These are phyloP conservation scores for Isatis tinctoria DNA, from an alignment of 345 rosid species.

Conservation along the genomic window DNA sequence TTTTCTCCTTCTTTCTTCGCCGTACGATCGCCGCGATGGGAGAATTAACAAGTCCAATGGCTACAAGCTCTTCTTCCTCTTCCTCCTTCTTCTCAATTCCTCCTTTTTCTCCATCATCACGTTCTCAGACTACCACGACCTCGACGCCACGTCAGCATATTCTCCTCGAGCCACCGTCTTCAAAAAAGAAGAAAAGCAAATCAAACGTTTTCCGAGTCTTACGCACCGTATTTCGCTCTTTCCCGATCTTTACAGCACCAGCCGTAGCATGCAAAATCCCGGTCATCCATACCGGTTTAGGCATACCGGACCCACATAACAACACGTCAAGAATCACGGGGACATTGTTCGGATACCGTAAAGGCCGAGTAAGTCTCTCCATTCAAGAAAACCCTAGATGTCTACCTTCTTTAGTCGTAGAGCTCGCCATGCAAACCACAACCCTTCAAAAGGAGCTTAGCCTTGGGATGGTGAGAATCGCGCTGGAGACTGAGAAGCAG, in stretches of 20 bases:
- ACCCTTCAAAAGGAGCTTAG: conserved; percentile 41
- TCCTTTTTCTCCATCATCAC: conserved; percentile 2
- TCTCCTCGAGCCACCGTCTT: conserved; percentile 45
- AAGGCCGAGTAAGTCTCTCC: conserved; percentile 39
- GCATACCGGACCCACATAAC: conserved; percentile 24
- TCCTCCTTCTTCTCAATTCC: conserved; percentile 2
- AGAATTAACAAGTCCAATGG: conserved; percentile 4
- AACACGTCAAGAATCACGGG: conserved; percentile 38
- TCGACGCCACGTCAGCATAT: conserved; percentile 11
- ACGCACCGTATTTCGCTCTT: conserved; percentile 64
- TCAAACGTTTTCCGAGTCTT: conserved; percentile 44
- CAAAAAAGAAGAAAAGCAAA: conserved; percentile 36
- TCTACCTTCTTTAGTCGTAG: conserved; percentile 39
- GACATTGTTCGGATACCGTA: conserved; percentile 47
- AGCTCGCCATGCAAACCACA: conserved; percentile 42
- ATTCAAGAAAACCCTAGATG: conserved; percentile 41
- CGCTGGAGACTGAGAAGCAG: conserved; percentile 45
- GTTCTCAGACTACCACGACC: background rate
- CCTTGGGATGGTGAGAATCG: conserved; percentile 42
- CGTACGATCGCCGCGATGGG: conserved; percentile 18
- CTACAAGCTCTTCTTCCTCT: background rate
- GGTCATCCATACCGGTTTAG: conserved; percentile 31
- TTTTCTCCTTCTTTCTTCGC: conserved; percentile 15
- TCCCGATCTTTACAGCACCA: conserved; percentile 58
- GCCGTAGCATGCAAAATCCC: conserved; percentile 53